Conservation (phyloP, 495 filamentous ascomycete genomes). For the Xylaria curta region DNA sequence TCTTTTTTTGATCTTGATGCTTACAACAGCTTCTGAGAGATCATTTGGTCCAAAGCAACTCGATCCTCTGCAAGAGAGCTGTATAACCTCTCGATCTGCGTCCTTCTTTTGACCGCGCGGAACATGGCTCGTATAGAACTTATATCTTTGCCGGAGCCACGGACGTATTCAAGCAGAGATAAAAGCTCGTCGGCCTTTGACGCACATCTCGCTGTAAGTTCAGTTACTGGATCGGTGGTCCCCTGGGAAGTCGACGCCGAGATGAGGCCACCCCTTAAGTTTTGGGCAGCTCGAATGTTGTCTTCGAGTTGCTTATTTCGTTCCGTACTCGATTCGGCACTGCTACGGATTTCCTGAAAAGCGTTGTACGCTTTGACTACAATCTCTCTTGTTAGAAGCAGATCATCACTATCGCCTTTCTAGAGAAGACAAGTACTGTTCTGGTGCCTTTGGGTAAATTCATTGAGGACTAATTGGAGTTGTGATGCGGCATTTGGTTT, state of each 20-base stretch:
- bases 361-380: neutral
- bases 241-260: neutral
- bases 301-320: slow-evolving; percentile 2
- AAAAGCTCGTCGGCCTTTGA: neutral
- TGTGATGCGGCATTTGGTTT: neutral
- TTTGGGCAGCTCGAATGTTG: slow-evolving; percentile 1
- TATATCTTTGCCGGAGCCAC: neutral
- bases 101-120: neutral
- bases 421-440: neutral
- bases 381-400: neutral
- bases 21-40: slow-evolving; percentile 4
- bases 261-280: neutral
- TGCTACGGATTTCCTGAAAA: slow-evolving; percentile 12
- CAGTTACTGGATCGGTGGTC: neutral
- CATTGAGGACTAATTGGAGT: neutral
- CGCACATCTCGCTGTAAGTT: neutral
- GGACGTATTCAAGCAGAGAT: neutral
- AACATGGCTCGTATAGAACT: neutral
- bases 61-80: neutral
- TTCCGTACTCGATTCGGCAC: neutral
- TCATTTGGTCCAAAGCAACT: slow-evolving; percentile 4
- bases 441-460: neutral
- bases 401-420: neutral
- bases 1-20: neutral
- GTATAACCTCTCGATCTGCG: neutral